Evolutionary conservation across 139 green algal genomes (phyloP).

Genomic region (Tetratostichococcus sp.): DNA sequence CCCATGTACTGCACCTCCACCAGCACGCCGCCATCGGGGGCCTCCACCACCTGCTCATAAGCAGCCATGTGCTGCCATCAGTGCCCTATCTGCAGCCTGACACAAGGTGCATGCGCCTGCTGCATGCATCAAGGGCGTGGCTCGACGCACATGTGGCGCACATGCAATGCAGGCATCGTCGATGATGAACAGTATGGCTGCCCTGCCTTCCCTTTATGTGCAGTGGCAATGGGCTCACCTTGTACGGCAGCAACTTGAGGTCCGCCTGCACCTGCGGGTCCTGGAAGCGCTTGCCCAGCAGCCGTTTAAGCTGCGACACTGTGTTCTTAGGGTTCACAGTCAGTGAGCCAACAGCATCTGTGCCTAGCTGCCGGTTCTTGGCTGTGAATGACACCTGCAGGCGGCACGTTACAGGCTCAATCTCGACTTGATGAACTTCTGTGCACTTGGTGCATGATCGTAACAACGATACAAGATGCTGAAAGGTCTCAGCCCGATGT

Average conservation of each 20-base stretch:
- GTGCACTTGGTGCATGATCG: too few species aligned
- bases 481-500: too few species aligned
- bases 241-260: slow-evolving; percentile 65
- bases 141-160: too few species aligned
- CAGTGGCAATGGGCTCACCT: slow-evolving; percentile 11
- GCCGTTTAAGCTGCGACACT: slow-evolving; percentile 85
- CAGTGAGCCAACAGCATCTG: slow-evolving; percentile 65
- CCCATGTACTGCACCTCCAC: slow-evolving; percentile 75
- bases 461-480: too few species aligned
- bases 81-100: too few species aligned
- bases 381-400: slow-evolving; percentile 67
- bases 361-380: slow-evolving; percentile 83
- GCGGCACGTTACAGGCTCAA: background rate
- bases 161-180: too few species aligned
- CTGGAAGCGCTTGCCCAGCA: slow-evolving; percentile 87
- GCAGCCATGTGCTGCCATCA: slow-evolving; percentile 5
- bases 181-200: too few species aligned
- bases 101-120: too few species aligned
- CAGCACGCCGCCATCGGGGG: slow-evolving; percentile 65
- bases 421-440: too few species aligned
- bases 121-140: too few species aligned
- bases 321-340: slow-evolving; percentile 93
- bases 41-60: slow-evolving; percentile 54
- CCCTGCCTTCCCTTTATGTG: too few species aligned
- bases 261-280: slow-evolving; percentile 80